A percentile compares a stretch with the other conserved stretches of the same genome.
Evolutionary conservation across 169 alveolate genomes (phyloP).

Genomic region (Cyclospora cayetanensis): DNA sequence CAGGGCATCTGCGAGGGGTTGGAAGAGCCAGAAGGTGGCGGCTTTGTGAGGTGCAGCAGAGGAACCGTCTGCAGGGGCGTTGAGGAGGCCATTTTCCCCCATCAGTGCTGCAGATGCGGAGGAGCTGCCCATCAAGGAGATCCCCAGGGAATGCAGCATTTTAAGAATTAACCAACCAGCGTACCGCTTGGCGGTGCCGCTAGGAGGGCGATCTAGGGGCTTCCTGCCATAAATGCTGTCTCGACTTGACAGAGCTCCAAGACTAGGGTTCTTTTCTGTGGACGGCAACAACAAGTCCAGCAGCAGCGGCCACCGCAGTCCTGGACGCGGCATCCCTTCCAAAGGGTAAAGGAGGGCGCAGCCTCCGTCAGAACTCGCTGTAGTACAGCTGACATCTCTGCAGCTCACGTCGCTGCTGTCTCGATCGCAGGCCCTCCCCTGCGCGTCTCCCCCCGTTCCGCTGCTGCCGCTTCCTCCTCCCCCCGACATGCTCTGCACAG

Average conservation of each 20-base stretch:
- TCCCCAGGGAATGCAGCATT: constrained; percentile 74
- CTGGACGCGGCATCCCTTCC: neutral
- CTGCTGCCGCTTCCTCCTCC: no score
- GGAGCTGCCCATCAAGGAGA: constrained; percentile 67
- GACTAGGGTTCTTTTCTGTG: constrained; percentile 69
- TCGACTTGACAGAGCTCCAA: constrained; percentile 59
- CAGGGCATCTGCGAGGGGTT: constrained; percentile 58
- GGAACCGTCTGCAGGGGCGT: neutral
- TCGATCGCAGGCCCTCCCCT: neutral
- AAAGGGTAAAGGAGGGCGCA: neutral
- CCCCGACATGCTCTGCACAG: neutral
- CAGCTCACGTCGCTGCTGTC: constrained; percentile 23
- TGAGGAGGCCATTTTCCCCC: neutral
- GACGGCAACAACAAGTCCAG: constrained; percentile 76
- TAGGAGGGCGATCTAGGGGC: constrained; percentile 60
- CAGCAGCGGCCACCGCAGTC: constrained; percentile 75
- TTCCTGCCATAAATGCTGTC: constrained; percentile 51
- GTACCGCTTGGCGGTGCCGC: constrained; percentile 76
- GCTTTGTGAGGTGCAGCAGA: neutral
- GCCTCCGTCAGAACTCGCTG: constrained; percentile 43
- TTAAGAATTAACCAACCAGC: constrained; percentile 78
- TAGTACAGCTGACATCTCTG: constrained; percentile 32
- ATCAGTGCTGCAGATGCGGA: constrained; percentile 43
- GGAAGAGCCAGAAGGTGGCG: constrained; percentile 14
- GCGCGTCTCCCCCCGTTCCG: neutral